Base-by-base conservation (phyloP, 2,329 filamentous ascomycete genomes). In the Penicillium sp. region DNA sequence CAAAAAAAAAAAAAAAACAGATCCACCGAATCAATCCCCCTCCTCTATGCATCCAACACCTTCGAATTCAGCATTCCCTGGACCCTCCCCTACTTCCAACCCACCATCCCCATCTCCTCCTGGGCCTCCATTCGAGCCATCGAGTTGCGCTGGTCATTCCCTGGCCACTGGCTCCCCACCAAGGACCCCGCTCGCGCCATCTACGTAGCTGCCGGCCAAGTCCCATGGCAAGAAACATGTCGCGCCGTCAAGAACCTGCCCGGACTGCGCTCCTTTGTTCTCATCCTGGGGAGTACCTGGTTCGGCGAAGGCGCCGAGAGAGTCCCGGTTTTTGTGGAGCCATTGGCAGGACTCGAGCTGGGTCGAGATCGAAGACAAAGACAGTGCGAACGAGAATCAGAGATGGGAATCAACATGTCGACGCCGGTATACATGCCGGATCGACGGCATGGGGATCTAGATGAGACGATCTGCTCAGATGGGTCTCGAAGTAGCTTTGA, bases 11-110 rank as follows among this genome's bases (percentile, higher is more conserved):
- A 49, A 18, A 18, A 18, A 18, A 18, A 18, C 46, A 70, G 67
- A 49, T 68, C 66, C 52, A 46, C 53, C 49, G 67, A 70, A 58
- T 66, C 65, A 1, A 65, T 66, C 37, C 52, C 61, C 43, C 51
- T 66, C 27, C 59, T 70, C 24, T 70, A 70, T 51, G 60, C 60
- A 4, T 55, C 58, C 39, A 67, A 65, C 48, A 63, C 54, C 37
- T 66, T 70, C 50, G 64, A 69, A 48, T 69, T 70, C 55, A 69
- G 66, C 53, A 69, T 65, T 45, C 67, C 67, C 48, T 70, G 67
- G 67, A 62, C 66, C 27, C 61, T 70, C 5, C 58, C 67, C 0
- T 70, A 70, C 45, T 57, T 70, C 11, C 66, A 55, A 13, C 65
- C 65, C 5, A 68, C 67, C 8, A 53, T 69, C 33, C 65, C 61